These are phyloP conservation scores for Carallia pectinifolia DNA, from an alignment of 345 rosid genomes.

Conservation along the genomic window DNA sequence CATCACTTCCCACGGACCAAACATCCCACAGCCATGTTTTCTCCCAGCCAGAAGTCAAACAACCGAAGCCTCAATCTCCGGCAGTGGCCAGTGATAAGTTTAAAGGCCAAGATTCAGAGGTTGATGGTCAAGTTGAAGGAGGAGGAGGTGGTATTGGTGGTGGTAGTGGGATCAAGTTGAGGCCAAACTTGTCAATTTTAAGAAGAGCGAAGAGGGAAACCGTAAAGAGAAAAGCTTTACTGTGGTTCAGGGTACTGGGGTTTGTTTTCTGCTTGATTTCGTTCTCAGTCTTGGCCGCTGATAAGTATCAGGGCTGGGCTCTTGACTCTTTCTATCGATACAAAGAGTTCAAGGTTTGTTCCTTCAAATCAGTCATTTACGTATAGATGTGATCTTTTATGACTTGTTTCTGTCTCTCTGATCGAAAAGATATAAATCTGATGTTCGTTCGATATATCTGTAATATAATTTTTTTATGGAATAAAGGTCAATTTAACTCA, in stretches of 20 bases:
- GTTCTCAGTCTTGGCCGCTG: conserved; percentile 76
- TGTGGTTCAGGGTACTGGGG: conserved; percentile 62
- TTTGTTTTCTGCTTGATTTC: conserved; percentile 66
- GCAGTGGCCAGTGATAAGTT: conserved; percentile 20
- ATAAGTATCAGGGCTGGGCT: conserved; percentile 85
- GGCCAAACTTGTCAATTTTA: conserved; percentile 43
- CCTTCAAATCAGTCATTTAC: neutral
- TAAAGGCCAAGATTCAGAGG: conserved; percentile 18
- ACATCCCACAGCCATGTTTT: conserved; percentile 42
- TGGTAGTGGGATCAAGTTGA: conserved; percentile 31
- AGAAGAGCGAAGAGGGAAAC: conserved; percentile 47
- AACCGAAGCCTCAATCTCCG: conserved; percentile 5
- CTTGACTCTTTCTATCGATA: conserved; percentile 75
- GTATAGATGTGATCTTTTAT: too few relatives aligned
- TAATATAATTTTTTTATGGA: too few relatives aligned
- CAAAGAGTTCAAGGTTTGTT: conserved; percentile 79
- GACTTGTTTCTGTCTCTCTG: neutral
- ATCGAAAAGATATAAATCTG: neutral
- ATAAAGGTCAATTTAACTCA: too few relatives aligned
- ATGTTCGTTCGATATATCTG: too few relatives aligned
- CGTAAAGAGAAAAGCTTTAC: conserved; percentile 40
- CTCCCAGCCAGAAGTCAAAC: conserved; percentile 34
- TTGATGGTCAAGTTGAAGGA: conserved; percentile 23
- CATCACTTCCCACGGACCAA: conserved; percentile 34
- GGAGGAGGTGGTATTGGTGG: conserved; percentile 21